Evolutionary conservation across 257 asterid species (phyloP).

Genomic region (Solanum virginianum): DNA sequence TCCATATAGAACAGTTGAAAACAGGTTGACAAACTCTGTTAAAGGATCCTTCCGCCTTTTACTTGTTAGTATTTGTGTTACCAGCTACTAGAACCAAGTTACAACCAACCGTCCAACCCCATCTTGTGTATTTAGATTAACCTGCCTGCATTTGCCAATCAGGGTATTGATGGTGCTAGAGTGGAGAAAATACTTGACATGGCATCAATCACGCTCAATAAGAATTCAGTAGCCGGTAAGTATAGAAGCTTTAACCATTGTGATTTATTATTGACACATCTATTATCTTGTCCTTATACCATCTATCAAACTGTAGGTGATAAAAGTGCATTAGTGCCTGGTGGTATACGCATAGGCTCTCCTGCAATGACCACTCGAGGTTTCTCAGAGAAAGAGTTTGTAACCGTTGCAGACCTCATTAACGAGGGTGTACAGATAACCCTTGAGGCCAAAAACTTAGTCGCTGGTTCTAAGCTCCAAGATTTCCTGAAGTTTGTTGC

Average conservation of each 20-base stretch:
- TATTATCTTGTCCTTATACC: background rate
- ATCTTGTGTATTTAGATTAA: background rate
- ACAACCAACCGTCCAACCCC: background rate
- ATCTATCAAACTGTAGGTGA: conserved; percentile 37
- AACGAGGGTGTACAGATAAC: conserved; percentile 86
- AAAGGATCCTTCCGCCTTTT: background rate
- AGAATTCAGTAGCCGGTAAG: conserved; percentile 93
- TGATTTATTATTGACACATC: background rate
- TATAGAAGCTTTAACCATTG: background rate
- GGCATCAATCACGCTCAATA: conserved; percentile 96
- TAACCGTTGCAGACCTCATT: conserved; percentile 59
- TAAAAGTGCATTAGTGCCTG: conserved; percentile 85
- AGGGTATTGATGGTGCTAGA: conserved; percentile 95
- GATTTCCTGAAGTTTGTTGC: conserved; percentile 64
- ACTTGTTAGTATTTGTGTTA: background rate
- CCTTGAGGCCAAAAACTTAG: conserved; percentile 57
- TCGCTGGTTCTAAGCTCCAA: conserved; percentile 62
- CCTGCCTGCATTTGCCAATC: background rate
- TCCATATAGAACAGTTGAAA: background rate
- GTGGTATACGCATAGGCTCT: conserved; percentile 87
- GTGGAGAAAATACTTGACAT: conserved; percentile 88
- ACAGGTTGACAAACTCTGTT: background rate
- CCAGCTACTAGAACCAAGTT: background rate
- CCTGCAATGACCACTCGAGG: conserved; percentile 98
- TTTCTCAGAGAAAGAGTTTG: conserved; percentile 57